phyloP scores from a whole-genome alignment of 1,284 basidiomycete species.

The Phlebopus sp. region DNA sequence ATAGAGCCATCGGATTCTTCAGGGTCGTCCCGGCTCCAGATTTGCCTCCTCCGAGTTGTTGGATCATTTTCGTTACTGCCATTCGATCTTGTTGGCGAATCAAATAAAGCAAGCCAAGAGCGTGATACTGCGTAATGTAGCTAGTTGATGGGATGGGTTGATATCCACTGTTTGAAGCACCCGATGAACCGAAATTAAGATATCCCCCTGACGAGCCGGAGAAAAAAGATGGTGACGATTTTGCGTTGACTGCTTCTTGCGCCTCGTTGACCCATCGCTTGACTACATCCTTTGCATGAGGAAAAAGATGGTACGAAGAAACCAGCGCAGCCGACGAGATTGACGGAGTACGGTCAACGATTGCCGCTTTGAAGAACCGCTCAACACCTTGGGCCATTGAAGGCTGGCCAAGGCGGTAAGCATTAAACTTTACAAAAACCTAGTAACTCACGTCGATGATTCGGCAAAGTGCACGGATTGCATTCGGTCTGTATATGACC shows the following conservation, averaged over 20 bases:
- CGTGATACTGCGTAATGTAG: constrained; percentile 97
- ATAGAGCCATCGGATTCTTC: constrained; percentile 97
- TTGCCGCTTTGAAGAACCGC: constrained; percentile 99
- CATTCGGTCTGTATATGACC: constrained; percentile 97
- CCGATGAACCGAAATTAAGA: constrained; percentile 63
- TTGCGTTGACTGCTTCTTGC: constrained; percentile 93
- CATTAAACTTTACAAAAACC: constrained; percentile 5
- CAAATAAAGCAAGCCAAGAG: constrained; percentile 89
- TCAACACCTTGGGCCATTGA: constrained; percentile 99
- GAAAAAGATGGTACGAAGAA: constrained; percentile 96
- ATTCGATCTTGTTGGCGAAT: constrained; percentile 98
- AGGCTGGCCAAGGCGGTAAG: constrained; percentile 49
- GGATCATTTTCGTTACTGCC: constrained; percentile 99
- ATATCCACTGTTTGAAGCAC: constrained; percentile 57
- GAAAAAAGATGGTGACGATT: constrained; percentile 73
- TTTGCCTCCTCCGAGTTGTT: constrained; percentile 90
- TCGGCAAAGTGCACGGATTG: constrained; percentile 92
- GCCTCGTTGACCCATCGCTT: constrained; percentile 99
- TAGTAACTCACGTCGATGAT: constrained; percentile 90
- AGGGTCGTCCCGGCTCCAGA: constrained; percentile 79
- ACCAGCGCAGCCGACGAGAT: constrained; percentile 96
- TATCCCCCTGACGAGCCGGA: constrained; percentile 57
- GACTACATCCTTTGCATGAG: constrained; percentile 90
- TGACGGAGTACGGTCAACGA: constrained; percentile 95
- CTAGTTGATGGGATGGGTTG: constrained; percentile 85